phyloP scores from a whole-genome alignment of 441 rosid genomes.

The Euphorbia celastroides region DNA sequence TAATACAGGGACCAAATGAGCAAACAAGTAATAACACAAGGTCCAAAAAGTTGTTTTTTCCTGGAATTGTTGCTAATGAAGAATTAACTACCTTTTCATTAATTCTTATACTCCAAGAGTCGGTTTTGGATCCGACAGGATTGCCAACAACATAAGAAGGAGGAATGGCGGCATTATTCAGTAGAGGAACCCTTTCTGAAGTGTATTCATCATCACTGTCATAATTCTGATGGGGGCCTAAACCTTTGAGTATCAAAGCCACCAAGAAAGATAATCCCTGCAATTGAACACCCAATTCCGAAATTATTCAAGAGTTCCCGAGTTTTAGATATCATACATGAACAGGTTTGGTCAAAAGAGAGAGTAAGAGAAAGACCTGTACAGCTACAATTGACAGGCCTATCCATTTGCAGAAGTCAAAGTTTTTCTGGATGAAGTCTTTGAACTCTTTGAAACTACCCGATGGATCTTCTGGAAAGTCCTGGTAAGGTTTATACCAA shows the following conservation, averaged over 20 bases:
- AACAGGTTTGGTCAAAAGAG: neutral
- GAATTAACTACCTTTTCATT: conserved; percentile 40
- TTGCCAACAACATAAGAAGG: conserved; percentile 58
- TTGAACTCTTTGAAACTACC: conserved; percentile 59
- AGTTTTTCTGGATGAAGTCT: conserved; percentile 58
- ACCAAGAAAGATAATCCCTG: conserved; percentile 61
- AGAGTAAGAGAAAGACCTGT: conserved; percentile 50
- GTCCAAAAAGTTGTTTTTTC: no score
- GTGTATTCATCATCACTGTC: conserved; percentile 69
- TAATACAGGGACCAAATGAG: no score
- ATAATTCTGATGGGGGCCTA: conserved; percentile 60
- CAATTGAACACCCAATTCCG: conserved; percentile 12
- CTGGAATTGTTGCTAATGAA: neutral
- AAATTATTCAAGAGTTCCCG: neutral
- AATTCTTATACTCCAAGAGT: conserved; percentile 47
- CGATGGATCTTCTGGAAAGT: conserved; percentile 77
- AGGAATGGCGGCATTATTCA: conserved; percentile 42
- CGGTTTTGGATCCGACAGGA: conserved; percentile 54
- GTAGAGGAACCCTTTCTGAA: conserved; percentile 52
- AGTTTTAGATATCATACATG: neutral
- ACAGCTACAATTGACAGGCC: conserved; percentile 62
- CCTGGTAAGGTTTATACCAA: conserved; percentile 37
- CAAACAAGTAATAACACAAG: no score
- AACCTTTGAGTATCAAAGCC: conserved; percentile 65
- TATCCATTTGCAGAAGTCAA: conserved; percentile 74